Percentiles rank a stretch among this genome's conserved stretches.
Conservation (phyloP, 768 basidiomycete genomes). For the Tylopilus felleus region DNA sequence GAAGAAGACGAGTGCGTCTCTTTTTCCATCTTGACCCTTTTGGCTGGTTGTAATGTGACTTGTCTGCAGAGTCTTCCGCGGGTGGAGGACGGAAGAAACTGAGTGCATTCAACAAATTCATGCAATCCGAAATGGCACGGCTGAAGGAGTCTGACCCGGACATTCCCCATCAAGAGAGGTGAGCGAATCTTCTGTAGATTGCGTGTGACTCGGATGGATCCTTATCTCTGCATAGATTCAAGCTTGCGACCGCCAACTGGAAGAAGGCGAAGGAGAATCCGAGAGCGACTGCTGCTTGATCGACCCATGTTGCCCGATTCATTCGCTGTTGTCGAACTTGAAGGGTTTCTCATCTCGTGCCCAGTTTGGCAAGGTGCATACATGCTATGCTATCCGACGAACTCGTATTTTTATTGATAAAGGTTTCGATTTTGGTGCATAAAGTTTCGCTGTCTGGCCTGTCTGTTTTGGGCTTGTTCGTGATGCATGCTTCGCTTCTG, state of each 20-base stretch:
- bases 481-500: neutral
- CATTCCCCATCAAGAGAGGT: conserved; percentile 74
- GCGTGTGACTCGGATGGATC: neutral
- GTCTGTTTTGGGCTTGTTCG: conserved; percentile 5
- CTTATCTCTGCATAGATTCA: conserved; percentile 48
- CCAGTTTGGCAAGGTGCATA: conserved; percentile 19
- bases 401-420: conserved; percentile 35
- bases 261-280: conserved; percentile 70
- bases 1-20: conserved; percentile 51
- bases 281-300: conserved; percentile 33
- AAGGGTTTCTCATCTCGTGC: conserved; percentile 10
- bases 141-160: conserved; percentile 74
- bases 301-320: conserved; percentile 4
- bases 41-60: conserved; percentile 11
- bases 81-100: conserved; percentile 56
- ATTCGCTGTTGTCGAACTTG: conserved; percentile 7
- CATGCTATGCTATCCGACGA: conserved; percentile 6
- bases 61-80: conserved; percentile 49
- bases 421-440: conserved; percentile 20
- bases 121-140: conserved; percentile 77
- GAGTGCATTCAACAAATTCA: conserved; percentile 74
- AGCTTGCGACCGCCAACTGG: conserved; percentile 74
- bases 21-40: conserved; percentile 11
- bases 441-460: conserved; percentile 10
- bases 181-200: conserved; percentile 5